Evolutionary conservation across 345 rosid genomes (phyloP).

Genomic region (Gossypium stocksii): DNA sequence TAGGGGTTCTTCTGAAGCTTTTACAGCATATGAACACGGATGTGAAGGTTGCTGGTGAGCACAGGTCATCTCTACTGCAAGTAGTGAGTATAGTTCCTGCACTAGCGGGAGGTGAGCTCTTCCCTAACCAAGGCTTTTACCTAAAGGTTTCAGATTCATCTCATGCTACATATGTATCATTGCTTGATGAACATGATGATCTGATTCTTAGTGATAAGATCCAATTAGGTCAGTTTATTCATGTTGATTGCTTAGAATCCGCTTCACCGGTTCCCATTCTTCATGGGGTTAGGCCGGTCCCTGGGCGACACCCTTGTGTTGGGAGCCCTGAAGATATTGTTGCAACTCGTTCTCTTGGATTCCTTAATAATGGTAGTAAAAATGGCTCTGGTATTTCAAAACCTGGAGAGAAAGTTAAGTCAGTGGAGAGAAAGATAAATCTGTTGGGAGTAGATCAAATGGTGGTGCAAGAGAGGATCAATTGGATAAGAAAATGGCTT

Average conservation of each 20-base stretch:
- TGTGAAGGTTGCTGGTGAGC: slow-evolving; percentile 93
- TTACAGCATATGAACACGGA: slow-evolving; percentile 96
- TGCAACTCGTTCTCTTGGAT: slow-evolving; percentile 71
- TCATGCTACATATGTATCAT: slow-evolving; percentile 90
- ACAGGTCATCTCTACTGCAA: slow-evolving; percentile 84
- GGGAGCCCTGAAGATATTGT: slow-evolving; percentile 97
- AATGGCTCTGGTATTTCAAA: slow-evolving; percentile 34
- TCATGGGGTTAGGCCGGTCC: slow-evolving; percentile 89
- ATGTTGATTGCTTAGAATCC: slow-evolving; percentile 84
- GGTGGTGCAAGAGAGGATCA: slow-evolving; percentile 49
- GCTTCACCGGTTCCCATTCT: slow-evolving; percentile 93
- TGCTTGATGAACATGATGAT: slow-evolving; percentile 95
- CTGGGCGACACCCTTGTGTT: slow-evolving; percentile 92
- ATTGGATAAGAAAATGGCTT: slow-evolving; percentile 31
- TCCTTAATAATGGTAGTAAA: slow-evolving; percentile 40
- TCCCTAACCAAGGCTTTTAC: slow-evolving; percentile 85
- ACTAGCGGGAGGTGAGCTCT: slow-evolving; percentile 92
- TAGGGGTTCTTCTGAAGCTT: slow-evolving; percentile 93
- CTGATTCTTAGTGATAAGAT: slow-evolving; percentile 89
- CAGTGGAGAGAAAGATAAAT: slow-evolving; percentile 48
- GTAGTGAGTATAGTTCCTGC: slow-evolving; percentile 96
- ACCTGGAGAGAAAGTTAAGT: slow-evolving; percentile 43
- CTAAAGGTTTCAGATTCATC: slow-evolving; percentile 98
- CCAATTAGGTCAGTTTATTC: slow-evolving; percentile 94
- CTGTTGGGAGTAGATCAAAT: slow-evolving; percentile 38